These are phyloP conservation scores for Fomes fomentarius DNA, from an alignment of 1,284 basidiomycete genomes.

Conservation along the genomic window DNA sequence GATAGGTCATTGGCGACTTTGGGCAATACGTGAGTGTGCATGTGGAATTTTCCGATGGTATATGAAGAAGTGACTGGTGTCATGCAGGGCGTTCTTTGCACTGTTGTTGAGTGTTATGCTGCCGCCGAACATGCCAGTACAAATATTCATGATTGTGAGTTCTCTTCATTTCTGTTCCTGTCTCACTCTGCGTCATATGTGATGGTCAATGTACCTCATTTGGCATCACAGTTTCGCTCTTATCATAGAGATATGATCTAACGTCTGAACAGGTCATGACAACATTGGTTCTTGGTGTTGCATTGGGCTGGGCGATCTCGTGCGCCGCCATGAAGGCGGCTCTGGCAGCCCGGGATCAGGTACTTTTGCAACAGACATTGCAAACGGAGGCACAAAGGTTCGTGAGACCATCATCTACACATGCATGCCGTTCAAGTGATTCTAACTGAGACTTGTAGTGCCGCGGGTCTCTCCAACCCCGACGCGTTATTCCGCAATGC, in stretches of 20 bases:
- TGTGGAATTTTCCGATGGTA: not conserved
- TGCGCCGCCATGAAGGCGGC: constrained; percentile 73
- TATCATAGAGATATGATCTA: not conserved
- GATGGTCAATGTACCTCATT: no score
- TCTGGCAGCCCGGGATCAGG: constrained; percentile 55
- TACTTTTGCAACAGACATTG: constrained; percentile 50
- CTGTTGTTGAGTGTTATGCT: constrained; percentile 38
- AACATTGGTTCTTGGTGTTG: constrained; percentile 55
- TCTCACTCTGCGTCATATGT: no score
- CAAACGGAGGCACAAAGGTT: constrained; percentile 50
- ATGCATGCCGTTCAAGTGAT: no score
- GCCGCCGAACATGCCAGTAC: constrained; percentile 41
- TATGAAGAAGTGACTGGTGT: no score
- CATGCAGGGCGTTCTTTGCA: constrained; percentile 39
- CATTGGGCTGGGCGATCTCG: constrained; percentile 78
- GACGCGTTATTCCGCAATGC: constrained; percentile 50
- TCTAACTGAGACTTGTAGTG: constrained; percentile 31
- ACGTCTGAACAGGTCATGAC: not conserved
- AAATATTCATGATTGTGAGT: constrained; percentile 42
- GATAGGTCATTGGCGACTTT: constrained; percentile 32
- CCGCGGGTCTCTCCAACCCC: constrained; percentile 49
- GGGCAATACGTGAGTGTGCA: constrained; percentile 36
- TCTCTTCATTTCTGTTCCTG: not conserved
- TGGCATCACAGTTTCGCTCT: no score
- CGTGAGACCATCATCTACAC: constrained; percentile 9